Evolutionary conservation across 2,329 filamentous ascomycete species (phyloP).

Genomic region (Annulohypoxylon truncatum): DNA sequence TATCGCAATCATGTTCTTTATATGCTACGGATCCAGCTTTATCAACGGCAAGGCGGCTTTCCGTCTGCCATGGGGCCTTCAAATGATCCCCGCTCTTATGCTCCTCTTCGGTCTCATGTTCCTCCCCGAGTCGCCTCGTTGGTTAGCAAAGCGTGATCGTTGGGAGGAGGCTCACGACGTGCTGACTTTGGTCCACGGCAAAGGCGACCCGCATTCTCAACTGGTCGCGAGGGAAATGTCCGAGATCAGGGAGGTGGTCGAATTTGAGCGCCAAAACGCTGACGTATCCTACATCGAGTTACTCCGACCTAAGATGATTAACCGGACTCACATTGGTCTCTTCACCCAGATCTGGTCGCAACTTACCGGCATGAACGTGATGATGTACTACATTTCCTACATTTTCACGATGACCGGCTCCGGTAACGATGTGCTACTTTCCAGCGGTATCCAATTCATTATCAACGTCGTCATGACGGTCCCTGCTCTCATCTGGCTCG

Average conservation of each 20-base stretch:
- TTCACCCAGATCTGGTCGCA: slow-evolving; percentile 83
- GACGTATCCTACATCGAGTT: slow-evolving; percentile 79
- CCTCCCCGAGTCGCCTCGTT: slow-evolving; percentile 63
- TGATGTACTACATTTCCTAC: slow-evolving; percentile 78
- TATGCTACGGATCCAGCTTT: slow-evolving; percentile 60
- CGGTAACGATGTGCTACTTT: slow-evolving; percentile 68
- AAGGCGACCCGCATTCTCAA: slow-evolving; percentile 71
- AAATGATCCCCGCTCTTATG: slow-evolving; percentile 58
- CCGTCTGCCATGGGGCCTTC: slow-evolving; percentile 62
- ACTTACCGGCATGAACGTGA: slow-evolving; percentile 80
- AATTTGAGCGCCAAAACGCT: slow-evolving; percentile 76
- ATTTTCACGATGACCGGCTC: slow-evolving; percentile 79
- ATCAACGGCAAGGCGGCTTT: slow-evolving; percentile 60
- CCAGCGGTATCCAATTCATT: slow-evolving; percentile 78
- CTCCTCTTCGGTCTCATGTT: slow-evolving; percentile 57
- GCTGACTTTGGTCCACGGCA: slow-evolving; percentile 68
- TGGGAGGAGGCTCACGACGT: slow-evolving; percentile 60
- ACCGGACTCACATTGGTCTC: slow-evolving; percentile 76
- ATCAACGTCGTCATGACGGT: slow-evolving; percentile 86
- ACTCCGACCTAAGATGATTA: slow-evolving; percentile 78
- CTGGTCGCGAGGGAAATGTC: slow-evolving; percentile 76
- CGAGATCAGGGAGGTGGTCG: slow-evolving; percentile 78
- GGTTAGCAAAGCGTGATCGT: slow-evolving; percentile 62
- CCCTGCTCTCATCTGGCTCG: slow-evolving; percentile 79
- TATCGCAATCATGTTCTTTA: slow-evolving; percentile 61